Evolutionary conservation across 805 yeast species (phyloP).

Genomic region (Yamadazyma laniorum): DNA sequence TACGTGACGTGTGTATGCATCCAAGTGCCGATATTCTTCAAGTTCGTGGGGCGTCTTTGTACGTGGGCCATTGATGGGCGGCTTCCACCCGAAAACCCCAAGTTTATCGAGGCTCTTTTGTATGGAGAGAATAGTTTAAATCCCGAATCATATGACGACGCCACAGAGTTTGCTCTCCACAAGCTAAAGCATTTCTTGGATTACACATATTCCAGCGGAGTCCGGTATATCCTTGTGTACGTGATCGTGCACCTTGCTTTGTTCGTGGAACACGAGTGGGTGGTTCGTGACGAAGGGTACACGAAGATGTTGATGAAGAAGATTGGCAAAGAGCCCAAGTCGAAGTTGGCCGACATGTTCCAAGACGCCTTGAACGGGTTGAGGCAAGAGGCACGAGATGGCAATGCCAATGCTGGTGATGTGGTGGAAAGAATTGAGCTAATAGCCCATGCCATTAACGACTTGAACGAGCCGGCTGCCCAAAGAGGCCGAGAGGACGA

Average conservation of each 20-base stretch:
- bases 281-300: slow-evolving; percentile 68
- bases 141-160: slow-evolving; percentile 9
- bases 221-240: slow-evolving; percentile 39
- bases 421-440: slow-evolving; percentile 22
- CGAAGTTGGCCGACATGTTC: slow-evolving; percentile 38
- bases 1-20: slow-evolving; percentile 43
- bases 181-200: slow-evolving; percentile 24
- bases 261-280: slow-evolving; percentile 67
- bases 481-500: slow-evolving; percentile 1
- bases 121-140: slow-evolving; percentile 33
- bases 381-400: slow-evolving; percentile 22
- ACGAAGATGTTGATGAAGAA: slow-evolving; percentile 53
- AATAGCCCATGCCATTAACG: slow-evolving; percentile 28
- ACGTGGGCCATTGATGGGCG: slow-evolving; percentile 57
- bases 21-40: slow-evolving; percentile 61
- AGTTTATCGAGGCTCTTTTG: slow-evolving; percentile 30
- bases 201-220: slow-evolving; percentile 38
- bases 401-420: slow-evolving; percentile 23
- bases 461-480: slow-evolving; percentile 16
- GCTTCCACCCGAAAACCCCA: slow-evolving; percentile 37
- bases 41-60: slow-evolving; percentile 49
- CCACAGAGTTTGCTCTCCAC: slow-evolving; percentile 13
- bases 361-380: slow-evolving; percentile 27
- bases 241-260: slow-evolving; percentile 44
- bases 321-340: slow-evolving; percentile 56